Conservation (phyloP, 2,329 filamentous ascomycete genomes). For the Tolypocladium nubicola region DNA sequence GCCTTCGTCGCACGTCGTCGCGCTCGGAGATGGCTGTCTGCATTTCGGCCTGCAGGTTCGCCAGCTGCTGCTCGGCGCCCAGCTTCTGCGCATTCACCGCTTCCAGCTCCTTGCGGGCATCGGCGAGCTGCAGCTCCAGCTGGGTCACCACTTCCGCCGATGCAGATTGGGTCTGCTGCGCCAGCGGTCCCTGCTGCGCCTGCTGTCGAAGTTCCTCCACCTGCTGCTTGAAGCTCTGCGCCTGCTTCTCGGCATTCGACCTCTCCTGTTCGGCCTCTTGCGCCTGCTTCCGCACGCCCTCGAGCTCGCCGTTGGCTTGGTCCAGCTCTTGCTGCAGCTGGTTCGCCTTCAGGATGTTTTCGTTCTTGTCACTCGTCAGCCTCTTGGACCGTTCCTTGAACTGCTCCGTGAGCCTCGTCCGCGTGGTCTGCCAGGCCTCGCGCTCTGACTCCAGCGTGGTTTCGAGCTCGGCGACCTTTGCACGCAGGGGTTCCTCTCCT, state of each 20-base stretch:
- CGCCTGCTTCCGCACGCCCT: constrained; percentile 30
- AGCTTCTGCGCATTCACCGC: constrained; percentile 57
- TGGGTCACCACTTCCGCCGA: constrained; percentile 35
- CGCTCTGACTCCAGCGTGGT: constrained; percentile 43
- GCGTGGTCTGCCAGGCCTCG: constrained; percentile 38
- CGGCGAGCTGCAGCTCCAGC: constrained; percentile 38
- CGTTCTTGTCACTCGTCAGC: constrained; percentile 42
- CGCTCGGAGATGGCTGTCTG: constrained; percentile 51
- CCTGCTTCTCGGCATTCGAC: constrained; percentile 29
- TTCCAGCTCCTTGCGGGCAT: constrained; percentile 51
- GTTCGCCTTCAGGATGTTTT: constrained; percentile 39
- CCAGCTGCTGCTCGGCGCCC: constrained; percentile 53
- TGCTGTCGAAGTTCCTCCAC: constrained; percentile 24
- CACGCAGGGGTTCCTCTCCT: constrained; percentile 39
- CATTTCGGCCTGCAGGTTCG: constrained; percentile 46
- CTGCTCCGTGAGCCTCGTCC: constrained; percentile 47
- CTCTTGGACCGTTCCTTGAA: constrained; percentile 50
- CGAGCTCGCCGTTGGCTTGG: constrained; percentile 41
- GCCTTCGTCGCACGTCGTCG: constrained; percentile 42
- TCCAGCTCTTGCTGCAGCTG: constrained; percentile 40
- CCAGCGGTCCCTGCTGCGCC: constrained; percentile 16
- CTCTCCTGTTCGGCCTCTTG: constrained; percentile 21
- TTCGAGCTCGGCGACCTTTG: constrained; percentile 42
- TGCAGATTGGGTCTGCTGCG: constrained; percentile 23
- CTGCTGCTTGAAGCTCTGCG: constrained; percentile 31